These are phyloP conservation scores for Salvia rosmarinus DNA, from an alignment of 257 asterid genomes.

Conservation along the genomic window DNA sequence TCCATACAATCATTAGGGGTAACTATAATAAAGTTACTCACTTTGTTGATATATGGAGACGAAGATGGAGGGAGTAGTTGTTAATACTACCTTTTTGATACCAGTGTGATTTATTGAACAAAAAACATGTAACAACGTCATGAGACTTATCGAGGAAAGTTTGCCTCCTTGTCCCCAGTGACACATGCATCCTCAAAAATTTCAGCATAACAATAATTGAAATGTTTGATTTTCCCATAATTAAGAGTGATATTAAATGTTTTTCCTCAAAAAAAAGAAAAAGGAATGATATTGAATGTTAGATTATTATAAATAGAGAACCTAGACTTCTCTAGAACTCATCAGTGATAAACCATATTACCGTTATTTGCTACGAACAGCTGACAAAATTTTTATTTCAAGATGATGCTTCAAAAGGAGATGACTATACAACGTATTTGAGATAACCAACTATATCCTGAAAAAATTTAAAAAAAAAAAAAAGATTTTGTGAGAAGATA, in stretches of 20 bases:
- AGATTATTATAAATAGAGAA: too few relatives aligned
- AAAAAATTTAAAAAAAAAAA: background rate
- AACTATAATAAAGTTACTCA: too few relatives aligned
- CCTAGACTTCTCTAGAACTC: background rate
- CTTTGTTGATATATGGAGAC: too few relatives aligned
- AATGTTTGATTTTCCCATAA: background rate
- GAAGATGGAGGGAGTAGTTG: too few relatives aligned
- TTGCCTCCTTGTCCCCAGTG: conserved; percentile 1
- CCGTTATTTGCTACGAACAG: background rate
- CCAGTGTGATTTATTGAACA: background rate
- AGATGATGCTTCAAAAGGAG: background rate
- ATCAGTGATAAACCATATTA: background rate
- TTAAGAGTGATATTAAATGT: background rate
- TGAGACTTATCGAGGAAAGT: conserved; percentile 23
- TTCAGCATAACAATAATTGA: background rate
- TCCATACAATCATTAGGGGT: too few relatives aligned
- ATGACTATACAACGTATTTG: conserved; percentile 30
- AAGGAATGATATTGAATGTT: background rate
- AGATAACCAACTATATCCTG: conserved; percentile 12
- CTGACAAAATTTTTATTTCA: background rate
- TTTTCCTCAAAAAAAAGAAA: too few relatives aligned
- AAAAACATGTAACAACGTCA: background rate
- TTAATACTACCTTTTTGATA: too few relatives aligned
- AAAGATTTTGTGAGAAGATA: conserved; percentile 11
- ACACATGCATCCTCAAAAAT: background rate